Conservation (phyloP, 2,329 filamentous ascomycete species). For the Xylaria hypoxylon region DNA sequence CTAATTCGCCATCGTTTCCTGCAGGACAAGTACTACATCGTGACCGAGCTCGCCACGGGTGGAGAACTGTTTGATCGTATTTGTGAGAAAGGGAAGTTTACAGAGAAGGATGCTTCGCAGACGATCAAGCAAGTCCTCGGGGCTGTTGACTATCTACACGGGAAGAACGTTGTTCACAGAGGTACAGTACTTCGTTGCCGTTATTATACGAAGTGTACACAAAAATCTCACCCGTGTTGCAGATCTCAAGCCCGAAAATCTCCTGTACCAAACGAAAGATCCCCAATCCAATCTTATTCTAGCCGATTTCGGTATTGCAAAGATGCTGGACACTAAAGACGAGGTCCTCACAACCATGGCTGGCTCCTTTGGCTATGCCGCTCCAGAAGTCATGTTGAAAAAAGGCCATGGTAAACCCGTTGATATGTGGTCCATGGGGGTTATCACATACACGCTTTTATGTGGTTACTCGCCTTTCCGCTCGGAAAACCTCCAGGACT, state of each 20-base stretch:
- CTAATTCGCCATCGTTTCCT: constrained; percentile 28
- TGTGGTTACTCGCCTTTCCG: constrained; percentile 99
- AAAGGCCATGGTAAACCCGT: constrained; percentile 97
- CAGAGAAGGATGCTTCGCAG: constrained; percentile 95
- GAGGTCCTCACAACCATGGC: constrained; percentile 98
- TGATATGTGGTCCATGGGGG: constrained; percentile 99
- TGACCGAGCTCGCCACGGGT: constrained; percentile 94
- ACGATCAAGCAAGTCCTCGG: constrained; percentile 94
- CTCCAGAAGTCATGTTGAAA: constrained; percentile 98
- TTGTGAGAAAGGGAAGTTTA: constrained; percentile 97
- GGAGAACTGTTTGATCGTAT: constrained; percentile 98
- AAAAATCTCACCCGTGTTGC: constrained; percentile 32
- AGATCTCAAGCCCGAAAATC: constrained; percentile 98
- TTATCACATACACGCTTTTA: constrained; percentile 97
- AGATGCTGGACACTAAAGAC: constrained; percentile 91
- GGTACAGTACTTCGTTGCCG: constrained; percentile 62
- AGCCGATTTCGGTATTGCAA: constrained; percentile 98
- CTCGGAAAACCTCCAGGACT: constrained; percentile 89
- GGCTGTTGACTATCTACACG: constrained; percentile 93
- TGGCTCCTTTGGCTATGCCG: constrained; percentile 96
- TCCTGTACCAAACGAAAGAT: constrained; percentile 88
- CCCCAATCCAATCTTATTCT: constrained; percentile 86
- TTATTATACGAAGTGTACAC: not conserved
- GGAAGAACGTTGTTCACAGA: constrained; percentile 95
- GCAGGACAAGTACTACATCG: constrained; percentile 99